Percentiles rank a stretch among this genome's conserved stretches.
Evolutionary conservation across 2,329 filamentous ascomycete species (phyloP).

Genomic region (Apiospora arundinis): DNA sequence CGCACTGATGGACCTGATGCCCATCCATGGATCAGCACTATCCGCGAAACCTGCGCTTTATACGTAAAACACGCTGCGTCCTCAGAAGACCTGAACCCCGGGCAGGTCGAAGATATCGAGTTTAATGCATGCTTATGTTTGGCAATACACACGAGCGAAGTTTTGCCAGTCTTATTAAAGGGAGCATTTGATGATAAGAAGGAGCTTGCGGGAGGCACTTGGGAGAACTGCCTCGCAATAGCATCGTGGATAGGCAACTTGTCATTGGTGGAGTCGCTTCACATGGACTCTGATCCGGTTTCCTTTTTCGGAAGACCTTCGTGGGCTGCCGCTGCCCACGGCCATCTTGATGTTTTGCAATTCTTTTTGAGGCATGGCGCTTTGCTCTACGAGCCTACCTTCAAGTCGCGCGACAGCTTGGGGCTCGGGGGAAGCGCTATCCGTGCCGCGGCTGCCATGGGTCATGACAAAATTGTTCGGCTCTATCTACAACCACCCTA

Average conservation of each 20-base stretch:
- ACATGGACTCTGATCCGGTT: not conserved
- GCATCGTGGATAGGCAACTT: conserved; percentile 12
- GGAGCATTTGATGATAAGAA: not conserved
- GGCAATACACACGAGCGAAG: not conserved
- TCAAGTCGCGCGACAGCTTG: not conserved
- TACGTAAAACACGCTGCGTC: not conserved
- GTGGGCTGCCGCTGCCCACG: not conserved
- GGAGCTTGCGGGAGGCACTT: not conserved
- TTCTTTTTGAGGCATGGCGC: not conserved
- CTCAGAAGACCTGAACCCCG: not conserved
- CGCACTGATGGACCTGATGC: conserved; percentile 5
- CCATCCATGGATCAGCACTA: conserved; percentile 1
- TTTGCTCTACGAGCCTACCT: not conserved
- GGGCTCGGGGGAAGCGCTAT: not conserved
- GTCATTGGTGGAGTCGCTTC: not conserved
- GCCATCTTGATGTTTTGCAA: not conserved
- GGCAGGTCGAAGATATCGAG: not conserved
- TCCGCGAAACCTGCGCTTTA: not conserved
- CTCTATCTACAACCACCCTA: not conserved
- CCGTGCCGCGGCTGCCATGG: conserved; percentile 4
- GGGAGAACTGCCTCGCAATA: conserved; percentile 10
- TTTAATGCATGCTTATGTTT: conserved; percentile 2
- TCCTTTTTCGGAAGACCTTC: conserved; percentile 18
- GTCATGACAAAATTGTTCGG: not conserved
- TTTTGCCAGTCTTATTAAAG: not conserved